These are phyloP conservation scores for Trypanosoma brucei DNA, from an alignment of 208 protist species.

Conservation along the genomic window DNA sequence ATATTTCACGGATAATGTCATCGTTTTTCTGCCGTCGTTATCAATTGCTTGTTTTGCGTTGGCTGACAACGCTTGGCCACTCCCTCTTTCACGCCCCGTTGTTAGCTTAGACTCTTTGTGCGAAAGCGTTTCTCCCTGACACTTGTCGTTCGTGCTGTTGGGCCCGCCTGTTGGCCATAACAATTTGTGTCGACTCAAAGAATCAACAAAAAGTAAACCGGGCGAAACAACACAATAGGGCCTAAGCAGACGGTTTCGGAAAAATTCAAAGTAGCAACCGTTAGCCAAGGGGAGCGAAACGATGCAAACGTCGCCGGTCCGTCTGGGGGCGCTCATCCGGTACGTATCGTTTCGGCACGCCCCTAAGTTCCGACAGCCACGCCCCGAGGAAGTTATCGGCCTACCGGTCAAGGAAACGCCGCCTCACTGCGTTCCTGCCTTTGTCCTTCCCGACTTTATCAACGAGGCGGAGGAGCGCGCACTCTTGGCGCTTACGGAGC, in stretches of 20 bases:
- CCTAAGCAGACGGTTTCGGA: too few relatives aligned
- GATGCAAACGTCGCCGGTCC: conserved; percentile 3
- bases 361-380: conserved; percentile 65
- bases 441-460: conserved; percentile 73
- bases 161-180: too few relatives aligned
- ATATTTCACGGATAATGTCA: conserved; percentile 55
- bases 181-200: too few relatives aligned
- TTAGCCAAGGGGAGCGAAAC: neutral
- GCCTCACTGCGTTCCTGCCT: conserved; percentile 61
- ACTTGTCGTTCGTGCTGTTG: too few relatives aligned
- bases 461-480: conserved; percentile 56
- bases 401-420: conserved; percentile 61
- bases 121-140: too few relatives aligned
- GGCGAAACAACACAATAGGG: too few relatives aligned
- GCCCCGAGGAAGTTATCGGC: conserved; percentile 57
- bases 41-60: neutral
- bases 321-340: conserved; percentile 10
- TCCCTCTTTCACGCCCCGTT: too few relatives aligned
- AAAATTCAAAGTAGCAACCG: too few relatives aligned
- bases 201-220: too few relatives aligned
- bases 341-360: conserved; percentile 69
- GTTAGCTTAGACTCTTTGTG: too few relatives aligned
- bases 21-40: conserved; percentile 8
- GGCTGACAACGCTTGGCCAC: too few relatives aligned
- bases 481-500: conserved; percentile 45